These are phyloP conservation scores for Tylopilus subfusipes DNA, from an alignment of 768 basidiomycete genomes.

Conservation along the genomic window DNA sequence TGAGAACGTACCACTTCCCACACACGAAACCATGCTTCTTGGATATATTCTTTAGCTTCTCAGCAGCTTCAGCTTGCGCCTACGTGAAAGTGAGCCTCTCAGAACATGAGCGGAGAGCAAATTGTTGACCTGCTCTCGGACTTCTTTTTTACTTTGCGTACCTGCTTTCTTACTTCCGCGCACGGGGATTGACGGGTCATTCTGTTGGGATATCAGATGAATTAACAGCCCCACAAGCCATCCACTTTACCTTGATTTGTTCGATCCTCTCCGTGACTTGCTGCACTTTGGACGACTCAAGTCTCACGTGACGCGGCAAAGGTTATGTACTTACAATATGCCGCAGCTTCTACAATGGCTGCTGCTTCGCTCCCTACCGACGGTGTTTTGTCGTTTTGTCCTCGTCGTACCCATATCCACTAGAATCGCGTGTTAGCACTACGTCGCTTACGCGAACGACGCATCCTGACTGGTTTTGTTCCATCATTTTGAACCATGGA, in stretches of 20 bases:
- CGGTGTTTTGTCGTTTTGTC: slow-evolving; percentile 7
- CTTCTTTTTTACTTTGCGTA: slow-evolving; percentile 69
- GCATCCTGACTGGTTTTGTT: slow-evolving; percentile 57
- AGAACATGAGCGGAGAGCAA: not conserved
- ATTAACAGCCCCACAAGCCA: not conserved
- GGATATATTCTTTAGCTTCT: slow-evolving; percentile 60
- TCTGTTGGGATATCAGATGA: slow-evolving; percentile 36
- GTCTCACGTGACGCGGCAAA: not conserved
- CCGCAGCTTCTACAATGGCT: slow-evolving; percentile 46
- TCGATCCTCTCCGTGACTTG: slow-evolving; percentile 56
- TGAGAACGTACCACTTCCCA: slow-evolving; percentile 67
- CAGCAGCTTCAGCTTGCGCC: slow-evolving; percentile 58
- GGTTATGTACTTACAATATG: slow-evolving; percentile 36
- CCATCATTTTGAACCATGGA: slow-evolving; percentile 80
- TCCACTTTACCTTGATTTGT: slow-evolving; percentile 49
- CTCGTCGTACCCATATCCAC: slow-evolving; percentile 63
- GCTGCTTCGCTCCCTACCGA: slow-evolving; percentile 10
- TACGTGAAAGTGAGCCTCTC: slow-evolving; percentile 23
- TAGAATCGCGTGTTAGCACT: slow-evolving; percentile 21
- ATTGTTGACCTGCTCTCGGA: slow-evolving; percentile 57
- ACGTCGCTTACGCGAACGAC: not conserved
- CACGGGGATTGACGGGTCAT: slow-evolving; percentile 60
- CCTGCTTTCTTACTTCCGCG: slow-evolving; percentile 72
- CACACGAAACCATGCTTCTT: slow-evolving; percentile 46
- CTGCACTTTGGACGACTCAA: slow-evolving; percentile 41